Evolutionary conservation across 176 grass and related monocot genomes (phyloP).

Genomic region (Neostapfia colusana): DNA sequence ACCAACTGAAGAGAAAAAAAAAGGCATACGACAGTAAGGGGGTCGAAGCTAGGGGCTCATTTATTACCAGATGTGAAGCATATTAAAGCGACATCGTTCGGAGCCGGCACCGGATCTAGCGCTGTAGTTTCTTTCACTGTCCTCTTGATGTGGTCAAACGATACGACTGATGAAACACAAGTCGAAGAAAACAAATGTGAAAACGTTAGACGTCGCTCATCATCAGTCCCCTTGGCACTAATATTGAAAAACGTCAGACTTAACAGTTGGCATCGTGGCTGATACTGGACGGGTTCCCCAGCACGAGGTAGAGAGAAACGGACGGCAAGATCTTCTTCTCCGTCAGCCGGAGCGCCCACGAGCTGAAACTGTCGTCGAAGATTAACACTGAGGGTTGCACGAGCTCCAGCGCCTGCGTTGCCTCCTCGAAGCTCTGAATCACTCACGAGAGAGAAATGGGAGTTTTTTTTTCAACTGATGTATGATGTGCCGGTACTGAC

Average conservation of each 20-base stretch:
- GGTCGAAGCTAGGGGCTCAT: neutral
- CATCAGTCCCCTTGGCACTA: neutral
- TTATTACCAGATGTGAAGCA: constrained; percentile 99
- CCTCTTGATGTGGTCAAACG: constrained; percentile 42
- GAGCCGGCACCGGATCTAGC: constrained; percentile 39
- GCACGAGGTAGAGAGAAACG: constrained; percentile 50
- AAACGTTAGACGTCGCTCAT: neutral
- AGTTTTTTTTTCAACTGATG: too few species aligned
- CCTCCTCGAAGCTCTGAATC: constrained; percentile 65
- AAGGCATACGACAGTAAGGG: neutral
- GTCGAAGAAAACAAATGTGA: neutral
- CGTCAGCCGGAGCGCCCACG: constrained; percentile 49
- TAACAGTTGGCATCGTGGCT: neutral
- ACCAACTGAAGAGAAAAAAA: neutral
- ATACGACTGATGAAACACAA: constrained; percentile 55
- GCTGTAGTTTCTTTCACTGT: neutral
- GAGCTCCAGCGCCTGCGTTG: constrained; percentile 56
- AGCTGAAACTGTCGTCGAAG: constrained; percentile 42
- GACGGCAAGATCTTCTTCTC: constrained; percentile 26
- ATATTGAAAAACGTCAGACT: neutral
- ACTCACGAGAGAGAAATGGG: neutral
- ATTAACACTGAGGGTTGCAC: constrained; percentile 62
- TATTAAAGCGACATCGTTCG: constrained; percentile 62
- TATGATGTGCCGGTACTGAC: too few species aligned
- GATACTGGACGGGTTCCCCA: constrained; percentile 16